These are phyloP conservation scores for Leccinum glutinopallens DNA, from an alignment of 1,284 basidiomycete genomes.

Conservation along the genomic window DNA sequence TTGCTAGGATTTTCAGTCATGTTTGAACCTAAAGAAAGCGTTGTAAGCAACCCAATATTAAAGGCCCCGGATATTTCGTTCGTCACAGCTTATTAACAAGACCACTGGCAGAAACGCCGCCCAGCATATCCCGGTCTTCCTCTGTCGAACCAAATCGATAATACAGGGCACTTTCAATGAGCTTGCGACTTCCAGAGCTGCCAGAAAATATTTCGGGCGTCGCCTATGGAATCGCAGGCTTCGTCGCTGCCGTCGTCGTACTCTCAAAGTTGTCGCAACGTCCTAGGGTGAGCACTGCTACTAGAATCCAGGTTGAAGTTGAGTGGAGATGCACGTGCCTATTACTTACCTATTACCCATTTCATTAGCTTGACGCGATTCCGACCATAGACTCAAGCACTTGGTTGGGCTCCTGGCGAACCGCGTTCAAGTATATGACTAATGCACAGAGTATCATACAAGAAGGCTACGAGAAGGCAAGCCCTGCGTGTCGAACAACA, in stretches of 20 bases:
- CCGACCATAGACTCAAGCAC: neutral
- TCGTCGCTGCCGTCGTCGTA: neutral
- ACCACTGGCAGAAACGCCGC: neutral
- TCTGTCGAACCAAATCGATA: neutral
- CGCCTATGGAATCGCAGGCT: neutral
- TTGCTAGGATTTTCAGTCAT: too few relatives aligned
- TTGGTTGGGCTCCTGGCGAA: neutral
- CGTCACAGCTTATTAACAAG: neutral
- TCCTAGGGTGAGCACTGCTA: neutral
- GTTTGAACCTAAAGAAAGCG: too few relatives aligned
- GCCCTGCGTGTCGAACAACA: neutral
- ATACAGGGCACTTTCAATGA: conserved; percentile 8
- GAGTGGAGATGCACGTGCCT: neutral
- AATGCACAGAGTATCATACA: conserved; percentile 1
- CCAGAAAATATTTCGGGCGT: neutral
- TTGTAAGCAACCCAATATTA: too few relatives aligned
- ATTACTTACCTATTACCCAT: neutral
- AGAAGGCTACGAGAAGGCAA: conserved; percentile 1
- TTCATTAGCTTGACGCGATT: neutral
- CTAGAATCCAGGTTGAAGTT: too few relatives aligned
- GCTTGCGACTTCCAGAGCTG: neutral
- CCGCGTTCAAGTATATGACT: neutral
- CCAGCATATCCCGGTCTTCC: neutral
- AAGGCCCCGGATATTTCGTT: neutral
- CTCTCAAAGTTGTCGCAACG: neutral